These are phyloP conservation scores for Claviceps purpurea DNA, from an alignment of 2,329 filamentous ascomycete genomes.

Conservation along the genomic window DNA sequence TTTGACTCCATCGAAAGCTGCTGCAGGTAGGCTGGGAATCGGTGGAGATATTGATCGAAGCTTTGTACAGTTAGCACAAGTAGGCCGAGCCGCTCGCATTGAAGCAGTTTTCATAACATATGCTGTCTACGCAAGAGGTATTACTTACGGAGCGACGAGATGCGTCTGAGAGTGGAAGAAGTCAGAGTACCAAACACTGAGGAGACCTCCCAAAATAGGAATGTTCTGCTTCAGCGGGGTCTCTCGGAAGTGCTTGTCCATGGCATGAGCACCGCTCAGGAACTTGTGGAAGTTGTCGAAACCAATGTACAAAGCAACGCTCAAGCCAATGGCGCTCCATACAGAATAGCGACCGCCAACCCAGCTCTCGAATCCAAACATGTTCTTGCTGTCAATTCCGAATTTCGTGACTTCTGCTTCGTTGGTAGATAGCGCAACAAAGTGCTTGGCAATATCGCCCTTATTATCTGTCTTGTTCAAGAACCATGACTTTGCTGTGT, in stretches of 20 bases:
- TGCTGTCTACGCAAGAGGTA: no score
- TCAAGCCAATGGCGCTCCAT: slow-evolving; percentile 95
- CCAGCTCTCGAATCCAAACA: slow-evolving; percentile 99
- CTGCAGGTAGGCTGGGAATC: slow-evolving; percentile 97
- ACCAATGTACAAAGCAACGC: slow-evolving; percentile 87
- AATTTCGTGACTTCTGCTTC: slow-evolving; percentile 93
- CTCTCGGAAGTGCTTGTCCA: slow-evolving; percentile 96
- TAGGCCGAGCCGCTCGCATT: not conserved
- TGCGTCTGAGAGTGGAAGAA: slow-evolving; percentile 98
- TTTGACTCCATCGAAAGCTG: slow-evolving; percentile 99
- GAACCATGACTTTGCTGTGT: slow-evolving; percentile 96
- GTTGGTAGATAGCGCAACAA: slow-evolving; percentile 95
- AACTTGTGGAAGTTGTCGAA: slow-evolving; percentile 97
- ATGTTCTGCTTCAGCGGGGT: slow-evolving; percentile 92
- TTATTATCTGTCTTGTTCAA: slow-evolving; percentile 63
- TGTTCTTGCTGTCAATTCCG: slow-evolving; percentile 96
- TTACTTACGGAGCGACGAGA: slow-evolving; percentile 76
- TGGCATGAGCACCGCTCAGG: slow-evolving; percentile 83
- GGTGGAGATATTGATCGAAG: slow-evolving; percentile 98
- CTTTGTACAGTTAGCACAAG: slow-evolving; percentile 25
- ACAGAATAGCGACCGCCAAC: slow-evolving; percentile 97
- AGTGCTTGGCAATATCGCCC: slow-evolving; percentile 93
- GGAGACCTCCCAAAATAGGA: slow-evolving; percentile 74
- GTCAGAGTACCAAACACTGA: slow-evolving; percentile 98
- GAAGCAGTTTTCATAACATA: not conserved